Evolutionary conservation across 345 rosid genomes (phyloP), one percentile per base, ranked within the genome.

Genomic region (Eucalyptus curtisii): DNA sequence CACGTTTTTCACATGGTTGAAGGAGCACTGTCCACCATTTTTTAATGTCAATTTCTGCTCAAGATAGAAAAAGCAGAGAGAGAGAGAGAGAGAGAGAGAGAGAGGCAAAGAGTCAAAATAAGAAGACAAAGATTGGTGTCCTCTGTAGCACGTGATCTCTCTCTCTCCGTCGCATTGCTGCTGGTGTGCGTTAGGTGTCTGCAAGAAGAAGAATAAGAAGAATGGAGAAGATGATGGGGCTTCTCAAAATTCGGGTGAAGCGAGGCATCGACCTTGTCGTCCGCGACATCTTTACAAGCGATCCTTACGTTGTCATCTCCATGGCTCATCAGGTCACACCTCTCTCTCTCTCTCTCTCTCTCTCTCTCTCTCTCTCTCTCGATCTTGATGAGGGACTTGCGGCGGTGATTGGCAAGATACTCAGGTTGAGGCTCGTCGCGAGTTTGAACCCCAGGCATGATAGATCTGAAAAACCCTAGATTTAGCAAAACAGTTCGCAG

Each of bases 231-330:
- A 6, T 86, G 4, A 71, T 85, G 14, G 95, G 96, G 47, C 93
- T 94, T 89, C 88, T 95, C 33, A 92, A 89, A 64, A 86, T 95
- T 82, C 87, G 89, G 87, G 94, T 95, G 85, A 87, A 76, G 88
- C 91, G 55, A 90, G 96, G 95, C 61, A 89, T 85, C 89, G 91
- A 93, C 89, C 94, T 95, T n/a, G 93, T 91, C 66, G 86, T 87
- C 47, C 87, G 95, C 11, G 95, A 95, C 87, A 7, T 93, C 86
- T 14, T 31, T 31, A 92, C 87, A 92, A 94, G 95, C 88, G 95
- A 95, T 52, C 95, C 96, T 90, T 94, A 92, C 85, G 95, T 93
- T 17, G 89, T 91, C 91, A 14, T 95, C 89, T 89, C 93, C 89
- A 90, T 89, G 90, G 95, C 91, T 14, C 31, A 84, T 16, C 95